Evolutionary conservation across 2,329 filamentous ascomycete genomes (phyloP).

Genomic region (Colletotrichum liaoningense): DNA sequence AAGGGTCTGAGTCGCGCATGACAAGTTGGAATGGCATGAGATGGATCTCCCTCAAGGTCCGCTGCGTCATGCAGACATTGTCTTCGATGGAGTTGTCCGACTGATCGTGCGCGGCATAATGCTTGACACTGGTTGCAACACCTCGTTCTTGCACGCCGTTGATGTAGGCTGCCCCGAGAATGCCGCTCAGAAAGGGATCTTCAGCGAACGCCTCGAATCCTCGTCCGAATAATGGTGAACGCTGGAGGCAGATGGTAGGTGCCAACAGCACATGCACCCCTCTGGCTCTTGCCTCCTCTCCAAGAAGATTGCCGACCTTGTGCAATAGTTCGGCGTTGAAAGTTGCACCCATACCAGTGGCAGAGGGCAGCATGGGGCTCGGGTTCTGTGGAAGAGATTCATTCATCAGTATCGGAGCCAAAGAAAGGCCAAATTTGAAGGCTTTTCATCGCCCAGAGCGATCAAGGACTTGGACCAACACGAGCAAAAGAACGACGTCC

Average conservation of each 20-base stretch:
- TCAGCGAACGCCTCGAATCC: constrained; percentile 61
- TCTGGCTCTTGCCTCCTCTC: constrained; percentile 66
- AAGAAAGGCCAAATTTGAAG: too few relatives aligned
- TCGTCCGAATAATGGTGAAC: constrained; percentile 59
- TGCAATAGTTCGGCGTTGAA: constrained; percentile 70
- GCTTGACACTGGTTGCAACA: constrained; percentile 58
- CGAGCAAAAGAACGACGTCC: constrained; percentile 27
- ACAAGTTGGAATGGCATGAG: constrained; percentile 68
- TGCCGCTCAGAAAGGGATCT: constrained; percentile 58
- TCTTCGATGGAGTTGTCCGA: constrained; percentile 38
- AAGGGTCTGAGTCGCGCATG: constrained; percentile 62
- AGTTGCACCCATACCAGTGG: constrained; percentile 63
- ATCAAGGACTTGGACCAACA: neutral
- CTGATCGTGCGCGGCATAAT: constrained; percentile 51
- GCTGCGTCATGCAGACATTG: constrained; percentile 44
- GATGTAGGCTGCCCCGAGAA: constrained; percentile 55
- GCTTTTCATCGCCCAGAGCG: neutral
- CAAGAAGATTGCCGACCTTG: constrained; percentile 67
- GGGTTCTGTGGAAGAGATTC: neutral
- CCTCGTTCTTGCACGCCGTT: constrained; percentile 56
- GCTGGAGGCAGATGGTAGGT: constrained; percentile 66
- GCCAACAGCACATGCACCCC: constrained; percentile 78
- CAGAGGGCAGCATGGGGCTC: constrained; percentile 41
- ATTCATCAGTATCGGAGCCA: neutral
- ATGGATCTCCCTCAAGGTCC: constrained; percentile 60